Conservation (phyloP, 805 yeast genomes). For the Spathaspora girioi region DNA sequence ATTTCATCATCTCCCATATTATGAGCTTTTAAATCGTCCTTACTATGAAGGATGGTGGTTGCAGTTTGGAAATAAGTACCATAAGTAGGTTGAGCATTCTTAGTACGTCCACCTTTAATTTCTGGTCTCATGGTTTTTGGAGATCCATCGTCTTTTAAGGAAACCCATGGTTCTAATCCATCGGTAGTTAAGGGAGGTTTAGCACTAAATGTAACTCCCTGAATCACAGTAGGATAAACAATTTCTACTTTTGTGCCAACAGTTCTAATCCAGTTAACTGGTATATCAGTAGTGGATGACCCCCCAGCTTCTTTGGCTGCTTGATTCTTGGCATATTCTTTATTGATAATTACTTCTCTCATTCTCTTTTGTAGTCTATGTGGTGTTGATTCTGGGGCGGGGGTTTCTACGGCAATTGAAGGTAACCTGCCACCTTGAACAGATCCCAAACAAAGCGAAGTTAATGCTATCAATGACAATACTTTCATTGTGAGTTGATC, state of each 20-base stretch:
- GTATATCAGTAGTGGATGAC: constrained; percentile 15
- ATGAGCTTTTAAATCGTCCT: constrained; percentile 67
- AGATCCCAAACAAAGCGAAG: neutral
- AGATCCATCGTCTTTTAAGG: constrained; percentile 69
- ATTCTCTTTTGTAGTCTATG: constrained; percentile 19
- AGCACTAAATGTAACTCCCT: constrained; percentile 59
- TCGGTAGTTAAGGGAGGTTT: constrained; percentile 70
- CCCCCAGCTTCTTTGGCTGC: constrained; percentile 11
- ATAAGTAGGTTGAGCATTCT: constrained; percentile 66
- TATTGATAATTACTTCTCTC: constrained; percentile 27
- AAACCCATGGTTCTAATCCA: constrained; percentile 77
- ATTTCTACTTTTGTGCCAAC: constrained; percentile 56
- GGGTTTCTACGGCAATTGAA: neutral
- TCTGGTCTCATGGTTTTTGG: constrained; percentile 81
- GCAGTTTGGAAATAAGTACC: constrained; percentile 75
- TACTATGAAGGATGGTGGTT: constrained; percentile 50
- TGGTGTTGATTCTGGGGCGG: constrained; percentile 9
- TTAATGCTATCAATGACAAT: neutral
- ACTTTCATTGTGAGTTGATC: neutral
- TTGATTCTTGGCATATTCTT: constrained; percentile 24
- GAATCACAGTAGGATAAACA: constrained; percentile 61
- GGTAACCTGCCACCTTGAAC: neutral
- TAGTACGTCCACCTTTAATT: constrained; percentile 65
- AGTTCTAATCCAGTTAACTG: constrained; percentile 72
- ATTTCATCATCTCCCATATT: constrained; percentile 62